A percentile compares a stretch with the other conserved stretches of the same genome.
Conservation (phyloP, 2,329 filamentous ascomycete species). For the Sporothrix pseudoabietina region DNA sequence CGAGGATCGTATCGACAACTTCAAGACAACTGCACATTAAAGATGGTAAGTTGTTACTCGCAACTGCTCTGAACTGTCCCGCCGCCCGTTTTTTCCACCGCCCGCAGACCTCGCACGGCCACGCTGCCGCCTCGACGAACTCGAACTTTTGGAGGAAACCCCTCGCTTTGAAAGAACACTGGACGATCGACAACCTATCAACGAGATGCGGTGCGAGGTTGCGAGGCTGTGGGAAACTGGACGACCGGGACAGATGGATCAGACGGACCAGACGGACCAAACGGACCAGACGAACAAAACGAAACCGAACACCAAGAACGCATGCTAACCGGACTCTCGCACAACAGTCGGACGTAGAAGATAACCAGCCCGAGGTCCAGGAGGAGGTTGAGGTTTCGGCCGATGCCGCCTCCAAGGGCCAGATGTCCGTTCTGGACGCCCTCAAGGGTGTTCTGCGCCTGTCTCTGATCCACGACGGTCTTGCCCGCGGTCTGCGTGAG, state of each 20-base stretch:
- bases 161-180: neutral
- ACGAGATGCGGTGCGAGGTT: neutral
- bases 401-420: constrained; percentile 82
- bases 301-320: neutral
- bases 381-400: constrained; percentile 95
- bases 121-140: neutral
- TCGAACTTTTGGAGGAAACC: neutral
- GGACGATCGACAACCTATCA: neutral
- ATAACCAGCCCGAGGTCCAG: constrained; percentile 79
- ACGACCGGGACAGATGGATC: neutral
- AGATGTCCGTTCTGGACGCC: constrained; percentile 97
- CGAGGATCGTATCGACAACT: constrained; percentile 67
- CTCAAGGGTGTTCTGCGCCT: constrained; percentile 99
- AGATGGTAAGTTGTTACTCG: constrained; percentile 56
- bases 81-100: neutral
- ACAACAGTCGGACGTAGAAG: constrained; percentile 99
- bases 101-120: constrained; percentile 5
- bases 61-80: neutral
- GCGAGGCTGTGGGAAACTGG: neutral
- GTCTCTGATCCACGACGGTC: constrained; percentile 98
- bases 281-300: neutral
- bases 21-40: constrained; percentile 53
- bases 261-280: neutral
- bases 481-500: constrained; percentile 96
- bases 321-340: constrained; percentile 32